A percentile compares a stretch with the other conserved stretches of the same genome.
Conservation (phyloP, 1,284 basidiomycete species). For the Heliocybe sulcata region DNA sequence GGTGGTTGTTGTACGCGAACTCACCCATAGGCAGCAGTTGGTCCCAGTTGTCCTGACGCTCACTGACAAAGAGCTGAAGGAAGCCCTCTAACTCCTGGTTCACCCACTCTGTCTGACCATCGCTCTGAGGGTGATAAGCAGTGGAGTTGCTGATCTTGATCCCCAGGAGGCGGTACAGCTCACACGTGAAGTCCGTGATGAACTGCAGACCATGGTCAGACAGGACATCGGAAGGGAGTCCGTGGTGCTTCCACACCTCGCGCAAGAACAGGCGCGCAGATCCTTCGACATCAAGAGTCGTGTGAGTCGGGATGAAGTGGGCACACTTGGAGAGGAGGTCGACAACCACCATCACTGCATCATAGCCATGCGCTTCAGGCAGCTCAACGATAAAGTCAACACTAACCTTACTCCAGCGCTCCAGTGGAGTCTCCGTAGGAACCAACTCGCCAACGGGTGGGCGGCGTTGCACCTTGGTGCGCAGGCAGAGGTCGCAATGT, state of each 20-base stretch:
- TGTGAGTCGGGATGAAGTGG: conserved; percentile 12
- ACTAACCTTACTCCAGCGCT: conserved; percentile 8
- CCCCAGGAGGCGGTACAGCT: not conserved
- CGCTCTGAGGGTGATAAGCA: conserved; percentile 31
- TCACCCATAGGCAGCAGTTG: conserved; percentile 25
- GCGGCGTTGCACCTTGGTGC: conserved; percentile 6
- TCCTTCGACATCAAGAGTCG: conserved; percentile 7
- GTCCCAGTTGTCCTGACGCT: conserved; percentile 31
- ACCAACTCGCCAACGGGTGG: not conserved
- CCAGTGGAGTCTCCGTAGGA: conserved; percentile 1
- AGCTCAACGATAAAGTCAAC: conserved; percentile 15
- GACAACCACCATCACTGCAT: conserved; percentile 16
- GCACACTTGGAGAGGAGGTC: conserved; percentile 9
- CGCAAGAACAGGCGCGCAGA: conserved; percentile 10
- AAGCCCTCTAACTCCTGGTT: conserved; percentile 34
- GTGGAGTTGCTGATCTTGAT: conserved; percentile 7
- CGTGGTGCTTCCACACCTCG: conserved; percentile 10
- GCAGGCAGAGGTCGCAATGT: conserved; percentile 8
- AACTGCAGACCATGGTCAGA: conserved; percentile 18
- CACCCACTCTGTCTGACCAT: conserved; percentile 34
- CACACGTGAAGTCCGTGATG: conserved; percentile 5
- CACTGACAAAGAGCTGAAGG: conserved; percentile 22
- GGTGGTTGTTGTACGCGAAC: conserved; percentile 30
- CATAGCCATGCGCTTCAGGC: not conserved
- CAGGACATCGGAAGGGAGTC: conserved; percentile 17